A percentile compares a stretch with the other conserved stretches of the same genome.
These are phyloP conservation scores for Linnemannia schmuckeri DNA, from an alignment of 192 early-diverging fungal genomes.

Conservation along the genomic window DNA sequence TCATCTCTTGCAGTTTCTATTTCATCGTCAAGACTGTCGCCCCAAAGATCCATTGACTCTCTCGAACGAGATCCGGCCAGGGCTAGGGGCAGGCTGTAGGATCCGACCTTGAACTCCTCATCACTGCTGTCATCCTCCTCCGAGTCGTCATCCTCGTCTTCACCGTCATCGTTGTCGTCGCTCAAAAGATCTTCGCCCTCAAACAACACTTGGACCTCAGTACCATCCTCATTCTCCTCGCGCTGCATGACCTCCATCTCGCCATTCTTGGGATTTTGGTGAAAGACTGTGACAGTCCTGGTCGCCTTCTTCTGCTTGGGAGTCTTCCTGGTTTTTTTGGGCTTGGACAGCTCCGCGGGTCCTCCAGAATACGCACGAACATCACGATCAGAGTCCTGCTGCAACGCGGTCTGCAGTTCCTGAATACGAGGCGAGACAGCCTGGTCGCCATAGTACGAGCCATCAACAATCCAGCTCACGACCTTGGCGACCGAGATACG, in stretches of 20 bases:
- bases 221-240: constrained; percentile 18
- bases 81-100: not conserved
- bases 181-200: constrained; percentile 9
- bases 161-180: constrained; percentile 13
- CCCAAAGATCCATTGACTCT: not conserved
- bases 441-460: constrained; percentile 46
- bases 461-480: constrained; percentile 50
- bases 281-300: constrained; percentile 30
- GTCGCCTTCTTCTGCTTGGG: constrained; percentile 6
- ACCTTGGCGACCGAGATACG: constrained; percentile 78
- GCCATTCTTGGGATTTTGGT: constrained; percentile 41
- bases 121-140: constrained; percentile 22
- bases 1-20: constrained; percentile 12
- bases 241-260: constrained; percentile 15
- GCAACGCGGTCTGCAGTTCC: constrained; percentile 16
- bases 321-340: constrained; percentile 20
- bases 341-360: constrained; percentile 27
- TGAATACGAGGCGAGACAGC: constrained; percentile 9
- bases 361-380: constrained; percentile 51
- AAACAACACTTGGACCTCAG: constrained; percentile 22
- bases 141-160: constrained; percentile 5
- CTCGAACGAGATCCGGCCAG: constrained; percentile 12
- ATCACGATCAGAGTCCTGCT: constrained; percentile 46
- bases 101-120: constrained; percentile 3
- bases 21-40: constrained; percentile 21